Evolutionary conservation across 352 stramenopile genomes (phyloP).

Genomic region (Saprolegnia diclina): DNA sequence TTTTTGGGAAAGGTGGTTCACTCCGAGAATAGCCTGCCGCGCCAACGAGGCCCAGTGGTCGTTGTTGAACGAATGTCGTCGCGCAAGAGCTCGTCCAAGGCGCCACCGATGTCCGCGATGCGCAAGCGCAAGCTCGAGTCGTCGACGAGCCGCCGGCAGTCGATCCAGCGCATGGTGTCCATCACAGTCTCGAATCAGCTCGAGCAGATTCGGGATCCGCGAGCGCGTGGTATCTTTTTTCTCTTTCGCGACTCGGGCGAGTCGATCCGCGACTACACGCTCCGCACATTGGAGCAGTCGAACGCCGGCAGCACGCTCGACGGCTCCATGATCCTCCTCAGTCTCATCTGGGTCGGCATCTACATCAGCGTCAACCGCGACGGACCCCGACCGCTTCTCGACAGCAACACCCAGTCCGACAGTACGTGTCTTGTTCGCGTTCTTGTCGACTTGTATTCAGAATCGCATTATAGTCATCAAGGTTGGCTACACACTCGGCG

Average conservation of each 20-base stretch:
- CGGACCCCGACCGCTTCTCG: constrained; percentile 29
- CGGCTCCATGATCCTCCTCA: constrained; percentile 44
- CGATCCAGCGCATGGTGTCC: constrained; percentile 16
- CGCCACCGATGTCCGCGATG: background rate
- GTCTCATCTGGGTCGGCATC: constrained; percentile 54
- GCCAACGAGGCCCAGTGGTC: no score
- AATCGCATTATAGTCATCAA: constrained; percentile 11
- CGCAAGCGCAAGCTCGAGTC: constrained; percentile 11
- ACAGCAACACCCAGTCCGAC: constrained; percentile 37
- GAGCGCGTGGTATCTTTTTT: constrained; percentile 17
- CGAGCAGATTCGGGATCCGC: constrained; percentile 22
- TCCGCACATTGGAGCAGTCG: constrained; percentile 69
- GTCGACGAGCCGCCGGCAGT: constrained; percentile 13
- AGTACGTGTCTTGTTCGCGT: constrained; percentile 32
- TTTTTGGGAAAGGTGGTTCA: no score
- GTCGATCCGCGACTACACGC: constrained; percentile 54
- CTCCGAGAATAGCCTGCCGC: no score
- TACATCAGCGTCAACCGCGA: constrained; percentile 60
- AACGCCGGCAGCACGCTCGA: constrained; percentile 44
- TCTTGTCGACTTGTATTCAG: background rate
- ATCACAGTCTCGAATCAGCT: background rate
- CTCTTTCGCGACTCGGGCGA: constrained; percentile 35
- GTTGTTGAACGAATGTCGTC: background rate
- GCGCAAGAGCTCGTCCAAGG: constrained; percentile 2
- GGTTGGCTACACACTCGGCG: constrained; percentile 6